Base-by-base conservation (phyloP, 1,284 basidiomycete species). In the Ustilago loliicola region DNA sequence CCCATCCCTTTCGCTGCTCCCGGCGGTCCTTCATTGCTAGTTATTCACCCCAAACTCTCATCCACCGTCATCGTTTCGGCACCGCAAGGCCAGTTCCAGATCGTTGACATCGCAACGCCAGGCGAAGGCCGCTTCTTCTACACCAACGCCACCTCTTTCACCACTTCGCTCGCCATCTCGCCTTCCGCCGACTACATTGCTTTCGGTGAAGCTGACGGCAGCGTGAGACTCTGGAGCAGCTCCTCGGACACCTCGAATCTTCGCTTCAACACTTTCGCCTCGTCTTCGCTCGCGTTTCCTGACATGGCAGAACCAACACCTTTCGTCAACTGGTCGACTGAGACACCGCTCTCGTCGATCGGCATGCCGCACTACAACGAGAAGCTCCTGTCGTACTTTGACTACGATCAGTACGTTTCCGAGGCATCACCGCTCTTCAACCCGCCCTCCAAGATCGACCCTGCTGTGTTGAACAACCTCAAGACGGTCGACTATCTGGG, bases 161-260 rank as follows among this genome's bases (percentile, higher is more conserved):
- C 98, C 66, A 94, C 92, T 1, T 92, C 93, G 48, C 90, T 92
- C 76, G 91, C 94, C 6, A 89, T 98, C 34, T 95, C 95, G 1
- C 91, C 94, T 1, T 92, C 92, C 1, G 94, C 94, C 25, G 92
- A 94, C 56, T 97, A 95, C 82, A 89, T 99, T 81, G 95, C 94
- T 0, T 96, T 97, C 79, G 95, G 94, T 1, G 96, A 98, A 81
- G 92, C 92, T 0, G 92, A 95, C 61, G 95, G 96, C 9, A 89
- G 89, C 11, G 90, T 98, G 7, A 94, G 97, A 86, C 88, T 99
- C 19, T 90, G 96, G 88, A 93, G 94, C 4, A 91, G 91, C 58
- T 91, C 73, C 15, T 58, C 68, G 25, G 63, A 69, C 55, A 66
- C 91, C n/a, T 90, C 90, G 4, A 87, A 87, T 7, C 74, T 83